Evolutionary conservation across 73 alveolate species (phyloP).

Genomic region (Paramecium tetraurelia): DNA sequence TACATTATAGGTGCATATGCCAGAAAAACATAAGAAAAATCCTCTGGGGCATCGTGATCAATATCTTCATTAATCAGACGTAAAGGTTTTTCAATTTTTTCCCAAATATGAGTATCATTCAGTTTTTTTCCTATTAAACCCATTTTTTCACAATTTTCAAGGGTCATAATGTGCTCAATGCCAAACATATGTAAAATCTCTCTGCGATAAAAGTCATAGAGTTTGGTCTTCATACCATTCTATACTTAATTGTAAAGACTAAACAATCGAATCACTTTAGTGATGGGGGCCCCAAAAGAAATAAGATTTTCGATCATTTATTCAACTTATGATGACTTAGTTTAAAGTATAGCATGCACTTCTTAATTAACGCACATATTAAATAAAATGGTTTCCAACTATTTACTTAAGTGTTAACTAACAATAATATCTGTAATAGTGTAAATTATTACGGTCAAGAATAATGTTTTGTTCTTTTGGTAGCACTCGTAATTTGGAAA

Average conservation of each 20-base stretch:
- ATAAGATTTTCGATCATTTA: constrained; percentile 56
- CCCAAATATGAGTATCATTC: constrained; percentile 39
- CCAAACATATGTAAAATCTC: constrained; percentile 59
- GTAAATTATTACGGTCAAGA: constrained; percentile 15
- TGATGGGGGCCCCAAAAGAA: constrained; percentile 12
- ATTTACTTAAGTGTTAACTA: neutral
- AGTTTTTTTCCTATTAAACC: constrained; percentile 61
- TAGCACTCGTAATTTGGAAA: neutral
- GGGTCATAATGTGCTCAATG: constrained; percentile 22
- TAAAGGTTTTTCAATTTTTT: constrained; percentile 29
- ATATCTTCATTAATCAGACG: constrained; percentile 60
- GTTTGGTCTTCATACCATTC: constrained; percentile 55
- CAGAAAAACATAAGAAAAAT: constrained; percentile 59
- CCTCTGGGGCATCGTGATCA: constrained; percentile 62
- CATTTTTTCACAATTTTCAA: constrained; percentile 57
- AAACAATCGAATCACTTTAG: constrained; percentile 51
- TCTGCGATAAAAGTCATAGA: constrained; percentile 48
- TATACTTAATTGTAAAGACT: constrained; percentile 25
- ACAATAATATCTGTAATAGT: constrained; percentile 2
- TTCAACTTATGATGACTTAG: neutral
- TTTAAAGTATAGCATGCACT: constrained; percentile 19
- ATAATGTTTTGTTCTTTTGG: constrained; percentile 22
- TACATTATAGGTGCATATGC: constrained; percentile 65
- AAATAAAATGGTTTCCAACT: constrained; percentile 20
- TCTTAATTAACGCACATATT: neutral